Base-by-base conservation (phyloP, 148 eudicot species). In the Polygonum aviculare region DNA sequence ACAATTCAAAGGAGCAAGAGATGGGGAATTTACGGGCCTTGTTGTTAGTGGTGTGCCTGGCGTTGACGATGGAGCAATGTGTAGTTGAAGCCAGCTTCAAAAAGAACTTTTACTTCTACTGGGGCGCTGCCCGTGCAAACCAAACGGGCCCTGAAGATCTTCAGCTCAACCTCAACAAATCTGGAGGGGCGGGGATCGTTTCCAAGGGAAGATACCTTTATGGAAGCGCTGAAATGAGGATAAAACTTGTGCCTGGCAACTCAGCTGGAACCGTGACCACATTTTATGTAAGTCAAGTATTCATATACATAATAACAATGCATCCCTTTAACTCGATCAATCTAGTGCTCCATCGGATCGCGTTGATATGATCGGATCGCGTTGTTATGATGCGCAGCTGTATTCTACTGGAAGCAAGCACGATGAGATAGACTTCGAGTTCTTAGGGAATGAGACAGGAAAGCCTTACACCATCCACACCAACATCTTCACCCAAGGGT, bases 381-480 rank as follows among this genome's bases (percentile, higher is more conserved):
- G 7, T 39, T 39, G 4, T 3, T 39, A 26, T 26, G 31, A 39
- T 4, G 1, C 22, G 65, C 35, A 59, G 65, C 6, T 59, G 14
- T 59, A 33, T 7, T 59, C 65, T 59, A 1, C 35, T 22, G 65
- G 65, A 2, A 10, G 35, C 65, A 12, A 3, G 8, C 65, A 59
- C 35, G 65, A 59, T 35, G 65, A 59, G 65, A 59, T 59, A 21
- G 65, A 59, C 65, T 59, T 59, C 36, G 65, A 59, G 65, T 59
- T 59, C 35, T 22, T 59, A 22, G 65, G 65, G 65, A 59, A 59
- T 2, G 65, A 7, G 14, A 59, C 65, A 26, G 65, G 65, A 1
- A 33, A 59, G n/a, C 65, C 65, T 59, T 59, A 59, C 65, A 59
- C 65, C 65, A 59, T 59, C 65, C 65, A 59, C 65, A 59, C 65